Evolutionary conservation across 2,329 filamentous ascomycete species (phyloP), one percentile per base, ranked within the genome.

Genomic region (Tolypocladium album): DNA sequence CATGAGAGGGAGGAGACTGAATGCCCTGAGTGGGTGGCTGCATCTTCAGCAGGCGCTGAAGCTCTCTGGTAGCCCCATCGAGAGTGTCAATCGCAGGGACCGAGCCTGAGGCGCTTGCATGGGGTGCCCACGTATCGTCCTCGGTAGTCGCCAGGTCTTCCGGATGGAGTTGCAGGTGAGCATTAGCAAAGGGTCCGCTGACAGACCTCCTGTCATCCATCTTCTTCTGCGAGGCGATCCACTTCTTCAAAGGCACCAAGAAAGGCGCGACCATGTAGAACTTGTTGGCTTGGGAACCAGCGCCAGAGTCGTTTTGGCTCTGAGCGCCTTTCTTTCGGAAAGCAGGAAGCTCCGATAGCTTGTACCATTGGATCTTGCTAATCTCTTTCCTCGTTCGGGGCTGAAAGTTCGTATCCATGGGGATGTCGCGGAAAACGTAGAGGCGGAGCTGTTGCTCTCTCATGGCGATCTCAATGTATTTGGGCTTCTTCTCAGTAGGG

Each of bases 231-330:
- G 88, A 84, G n/a, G 85, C 78, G 55, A 97, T 91, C 92, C 92
- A 97, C 71, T 90, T 91, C 74, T 91, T 92, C 56, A 99, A 75
- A 7, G 86, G 89, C 1, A 86, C 86, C 59, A 97, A 79, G 70
- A 99, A 99, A 0, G 93, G 92, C 0, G 92, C 92, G 22, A 99
- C 94, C 90, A 97, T 97, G 75, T 97, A 99, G 72, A 97, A 97
- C 69, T 93, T 97, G 72, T 90, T 92, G 47, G 86, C 86, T 66
- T 88, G 90, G 3, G 80, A 74, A 17, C 77, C 76, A 15, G 84
- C 74, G 38, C 76, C 74, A 15, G 82, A 79, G 57, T 87, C 81
- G 55, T 84, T 81, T n/a, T 85, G 81, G 20, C 68, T 70, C 59
- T 84, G 80, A 15, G 78, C 77, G 22, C 79, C 79, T 69, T 88